Percentiles rank a stretch among this genome's conserved stretches.
Conservation (phyloP, 129 eudicot species). For the Logfia minima region DNA sequence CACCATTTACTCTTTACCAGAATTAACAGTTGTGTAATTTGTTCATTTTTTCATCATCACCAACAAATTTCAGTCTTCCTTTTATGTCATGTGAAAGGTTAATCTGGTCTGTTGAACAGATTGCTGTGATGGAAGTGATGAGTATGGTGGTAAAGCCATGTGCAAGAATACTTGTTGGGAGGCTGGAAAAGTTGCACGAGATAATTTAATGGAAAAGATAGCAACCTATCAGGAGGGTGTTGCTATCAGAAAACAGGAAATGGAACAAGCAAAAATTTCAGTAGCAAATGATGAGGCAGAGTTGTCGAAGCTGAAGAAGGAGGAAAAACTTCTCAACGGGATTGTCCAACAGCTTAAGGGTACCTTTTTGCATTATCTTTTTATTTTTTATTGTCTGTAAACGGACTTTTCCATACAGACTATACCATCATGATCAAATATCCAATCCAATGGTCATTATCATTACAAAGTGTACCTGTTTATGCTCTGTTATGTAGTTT, state of each 20-base stretch:
- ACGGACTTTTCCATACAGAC: constrained; percentile 5
- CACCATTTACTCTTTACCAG: constrained; percentile 13
- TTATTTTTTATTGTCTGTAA: constrained; percentile 6
- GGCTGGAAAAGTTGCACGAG: constrained; percentile 89
- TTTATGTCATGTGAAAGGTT: constrained; percentile 9
- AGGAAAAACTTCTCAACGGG: constrained; percentile 77
- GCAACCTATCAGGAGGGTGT: constrained; percentile 62
- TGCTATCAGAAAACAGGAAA: constrained; percentile 55
- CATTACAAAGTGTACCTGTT: background rate
- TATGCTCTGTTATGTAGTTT: constrained; percentile 11
- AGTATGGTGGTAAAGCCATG: constrained; percentile 76
- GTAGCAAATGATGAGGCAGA: constrained; percentile 72
- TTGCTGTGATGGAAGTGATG: constrained; percentile 99
- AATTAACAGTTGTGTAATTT: background rate
- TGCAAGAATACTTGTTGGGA: constrained; percentile 97
- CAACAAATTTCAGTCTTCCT: constrained; percentile 8
- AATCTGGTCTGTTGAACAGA: constrained; percentile 46
- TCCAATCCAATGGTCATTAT: background rate
- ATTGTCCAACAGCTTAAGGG: constrained; percentile 85
- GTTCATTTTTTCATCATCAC: background rate
- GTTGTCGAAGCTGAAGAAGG: constrained; percentile 61
- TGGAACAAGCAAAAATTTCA: constrained; percentile 63
- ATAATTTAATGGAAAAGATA: constrained; percentile 68
- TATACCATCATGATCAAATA: constrained; percentile 10
- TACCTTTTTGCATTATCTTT: constrained; percentile 28